Evolutionary conservation across 2,329 filamentous ascomycete species (phyloP), one percentile per base, ranked within the genome.

Genomic region (Setomelanomma holmii): DNA sequence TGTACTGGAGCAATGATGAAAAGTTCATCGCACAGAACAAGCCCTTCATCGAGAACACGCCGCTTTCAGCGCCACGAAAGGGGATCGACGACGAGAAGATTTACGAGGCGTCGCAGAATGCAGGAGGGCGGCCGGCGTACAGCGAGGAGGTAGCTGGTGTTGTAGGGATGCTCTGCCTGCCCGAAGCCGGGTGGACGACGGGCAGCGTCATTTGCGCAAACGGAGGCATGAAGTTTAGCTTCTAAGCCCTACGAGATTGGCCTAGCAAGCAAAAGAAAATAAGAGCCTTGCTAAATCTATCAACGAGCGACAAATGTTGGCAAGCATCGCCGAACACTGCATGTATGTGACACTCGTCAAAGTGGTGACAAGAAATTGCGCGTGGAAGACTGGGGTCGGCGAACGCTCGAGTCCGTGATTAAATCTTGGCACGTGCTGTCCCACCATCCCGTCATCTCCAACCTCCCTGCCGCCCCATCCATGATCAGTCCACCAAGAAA

Each of bases 181-280:
- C 81, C 5, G 90, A 93, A 69, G 82, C 84, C n/a, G 83, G 79
- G 6, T 93, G 89, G 89, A 88, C 86, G 67, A 95, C 90, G 0
- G 90, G 90, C 1, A 89, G 88, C 72, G 88, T 92, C 20, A 84
- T 95, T 4, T 90, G 87, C 76, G 89, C 89, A 6, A 93, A 93
- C 68, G 90, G 90, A 1, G 90, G 90, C 5, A 87, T 91, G 84
- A 66, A 57, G 40, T 71, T 72, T 36, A 71, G 66, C 51, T 55
- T 62, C 19, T 71, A 67, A 49, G 17, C 1, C n/a, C n/a, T n/a
- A n/a, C n/a, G n/a, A n/a, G n/a, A n/a, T n/a, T n/a, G n/a, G n/a
- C n/a, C n/a, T n/a, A n/a, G n/a, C n/a, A n/a, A n/a, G n/a, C n/a
- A n/a, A n/a, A n/a, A n/a, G n/a, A n/a, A n/a, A n/a, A n/a, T n/a